Conservation (phyloP, 345 rosid genomes). For the Rhizophora apiculata region DNA sequence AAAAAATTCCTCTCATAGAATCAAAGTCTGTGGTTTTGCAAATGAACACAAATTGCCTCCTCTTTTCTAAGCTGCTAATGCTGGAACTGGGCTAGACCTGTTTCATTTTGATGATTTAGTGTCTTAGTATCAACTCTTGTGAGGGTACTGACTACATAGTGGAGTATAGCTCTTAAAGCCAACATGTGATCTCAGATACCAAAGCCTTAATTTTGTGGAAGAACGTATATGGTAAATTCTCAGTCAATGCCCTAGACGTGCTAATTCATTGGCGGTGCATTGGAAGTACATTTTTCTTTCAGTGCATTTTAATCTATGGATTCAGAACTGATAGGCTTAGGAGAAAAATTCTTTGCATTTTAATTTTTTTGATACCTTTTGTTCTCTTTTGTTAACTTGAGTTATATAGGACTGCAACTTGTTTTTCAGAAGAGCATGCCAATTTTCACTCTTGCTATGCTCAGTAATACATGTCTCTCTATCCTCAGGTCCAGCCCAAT, state of each 20-base stretch:
- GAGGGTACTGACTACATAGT: neutral
- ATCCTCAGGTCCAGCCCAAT: conserved; percentile 75
- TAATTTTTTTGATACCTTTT: neutral
- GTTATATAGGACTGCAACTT: conserved; percentile 1
- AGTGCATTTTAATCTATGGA: no score
- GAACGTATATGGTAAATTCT: neutral
- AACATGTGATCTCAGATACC: neutral
- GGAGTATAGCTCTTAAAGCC: neutral
- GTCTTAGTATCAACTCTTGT: neutral
- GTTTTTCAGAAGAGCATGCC: neutral
- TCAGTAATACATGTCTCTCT: conserved; percentile 8
- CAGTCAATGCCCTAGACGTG: neutral
- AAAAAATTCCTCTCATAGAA: neutral
- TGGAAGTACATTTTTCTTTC: neutral
- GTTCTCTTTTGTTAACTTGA: neutral
- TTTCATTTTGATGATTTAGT: neutral
- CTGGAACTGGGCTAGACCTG: conserved; percentile 1
- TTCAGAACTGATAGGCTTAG: no score
- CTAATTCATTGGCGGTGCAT: neutral
- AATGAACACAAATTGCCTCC: neutral
- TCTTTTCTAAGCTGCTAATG: conserved; percentile 1
- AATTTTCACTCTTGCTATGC: conserved; percentile 4
- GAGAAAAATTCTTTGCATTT: neutral
- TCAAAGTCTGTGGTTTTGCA: neutral
- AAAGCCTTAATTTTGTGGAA: no score